Evolutionary conservation across 2,329 filamentous ascomycete genomes (phyloP).

Genomic region (Colletotrichum sp.): DNA sequence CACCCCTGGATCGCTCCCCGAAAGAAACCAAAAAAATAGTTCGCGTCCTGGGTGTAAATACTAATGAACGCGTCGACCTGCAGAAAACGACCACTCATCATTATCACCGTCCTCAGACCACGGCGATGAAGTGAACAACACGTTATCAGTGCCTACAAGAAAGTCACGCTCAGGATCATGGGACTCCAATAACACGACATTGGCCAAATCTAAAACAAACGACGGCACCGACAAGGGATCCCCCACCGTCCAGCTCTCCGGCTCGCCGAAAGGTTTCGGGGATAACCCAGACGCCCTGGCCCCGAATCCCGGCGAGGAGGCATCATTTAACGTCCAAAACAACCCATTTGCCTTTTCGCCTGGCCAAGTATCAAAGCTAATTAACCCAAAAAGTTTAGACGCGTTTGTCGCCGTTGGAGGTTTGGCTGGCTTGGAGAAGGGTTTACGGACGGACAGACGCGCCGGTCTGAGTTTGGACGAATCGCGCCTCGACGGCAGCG

Average conservation of each 20-base stretch:
- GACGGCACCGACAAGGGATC: constrained; percentile 15
- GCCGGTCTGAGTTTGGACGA: constrained; percentile 58
- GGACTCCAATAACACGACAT: constrained; percentile 21
- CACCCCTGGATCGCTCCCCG: background rate
- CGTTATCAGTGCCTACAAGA: constrained; percentile 22
- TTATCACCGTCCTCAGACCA: constrained; percentile 12
- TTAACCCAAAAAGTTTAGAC: constrained; percentile 53
- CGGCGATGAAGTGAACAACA: constrained; percentile 20
- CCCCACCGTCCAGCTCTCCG: background rate
- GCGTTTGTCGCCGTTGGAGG: constrained; percentile 59
- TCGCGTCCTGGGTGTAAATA: background rate
- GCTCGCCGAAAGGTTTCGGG: constrained; percentile 20
- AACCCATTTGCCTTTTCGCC: constrained; percentile 61
- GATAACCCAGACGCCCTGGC: constrained; percentile 28
- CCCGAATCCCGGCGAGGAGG: constrained; percentile 65
- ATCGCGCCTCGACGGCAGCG: constrained; percentile 42
- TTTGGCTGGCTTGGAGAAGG: constrained; percentile 54
- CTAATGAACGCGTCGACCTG: constrained; percentile 1
- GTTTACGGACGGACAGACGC: constrained; percentile 52
- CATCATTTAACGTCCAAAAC: constrained; percentile 70
- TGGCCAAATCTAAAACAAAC: constrained; percentile 16
- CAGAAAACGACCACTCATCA: constrained; percentile 2
- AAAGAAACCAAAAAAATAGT: background rate
- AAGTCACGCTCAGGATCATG: constrained; percentile 21
- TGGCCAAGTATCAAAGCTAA: constrained; percentile 58